A percentile compares a stretch with the other conserved stretches of the same genome.
These are phyloP conservation scores for Pyrenophora teres DNA, from an alignment of 2,329 filamentous ascomycete genomes.

Conservation along the genomic window DNA sequence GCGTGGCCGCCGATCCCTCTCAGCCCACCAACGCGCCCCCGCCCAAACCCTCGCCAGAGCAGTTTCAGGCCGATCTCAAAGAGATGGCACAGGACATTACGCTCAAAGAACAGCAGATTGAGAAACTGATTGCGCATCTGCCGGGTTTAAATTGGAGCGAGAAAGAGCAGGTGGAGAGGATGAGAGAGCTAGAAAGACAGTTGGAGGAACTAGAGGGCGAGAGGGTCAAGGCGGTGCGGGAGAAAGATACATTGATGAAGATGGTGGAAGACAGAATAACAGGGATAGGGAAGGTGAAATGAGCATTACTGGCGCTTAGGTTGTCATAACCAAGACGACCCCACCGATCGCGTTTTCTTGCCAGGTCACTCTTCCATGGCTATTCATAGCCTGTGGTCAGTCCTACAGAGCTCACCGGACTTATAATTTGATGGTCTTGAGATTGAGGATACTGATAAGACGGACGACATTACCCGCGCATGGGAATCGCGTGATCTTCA, in stretches of 20 bases:
- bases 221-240: constrained; percentile 47
- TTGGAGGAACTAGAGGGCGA: constrained; percentile 51
- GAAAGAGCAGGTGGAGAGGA: constrained; percentile 70
- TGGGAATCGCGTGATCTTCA: too few species aligned
- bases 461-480: too few species aligned
- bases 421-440: too few species aligned
- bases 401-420: too few species aligned
- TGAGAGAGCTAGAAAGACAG: constrained; percentile 52
- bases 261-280: constrained; percentile 56
- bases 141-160: constrained; percentile 81
- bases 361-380: constrained; percentile 19
- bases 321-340: too few species aligned
- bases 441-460: too few species aligned
- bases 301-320: constrained; percentile 1
- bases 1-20: constrained; percentile 15
- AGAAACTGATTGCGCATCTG: constrained; percentile 73
- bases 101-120: constrained; percentile 81
- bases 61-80: constrained; percentile 68
- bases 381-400: too few species aligned
- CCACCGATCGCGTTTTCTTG: constrained; percentile 13
- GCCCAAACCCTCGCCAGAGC: constrained; percentile 35
- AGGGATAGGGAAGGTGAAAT: constrained; percentile 27
- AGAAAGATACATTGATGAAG: constrained; percentile 50
- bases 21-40: constrained; percentile 16
- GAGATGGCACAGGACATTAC: constrained; percentile 79